Evolutionary conservation across 2,329 filamentous ascomycete species (phyloP).

Genomic region (Coniochaeta sp.): DNA sequence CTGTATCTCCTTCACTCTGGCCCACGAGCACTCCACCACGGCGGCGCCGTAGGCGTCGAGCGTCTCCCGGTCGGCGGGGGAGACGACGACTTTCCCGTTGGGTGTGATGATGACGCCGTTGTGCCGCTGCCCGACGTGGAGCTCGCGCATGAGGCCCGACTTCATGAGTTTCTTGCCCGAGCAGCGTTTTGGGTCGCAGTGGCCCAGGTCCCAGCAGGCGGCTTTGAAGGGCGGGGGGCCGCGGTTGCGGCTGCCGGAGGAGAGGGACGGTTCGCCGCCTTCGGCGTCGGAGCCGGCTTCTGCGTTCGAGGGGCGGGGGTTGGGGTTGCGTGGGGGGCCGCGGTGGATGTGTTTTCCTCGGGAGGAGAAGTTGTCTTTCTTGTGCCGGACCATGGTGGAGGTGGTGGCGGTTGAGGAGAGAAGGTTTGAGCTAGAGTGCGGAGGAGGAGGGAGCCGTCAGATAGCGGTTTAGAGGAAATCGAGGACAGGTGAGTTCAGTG

Average conservation of each 20-base stretch:
- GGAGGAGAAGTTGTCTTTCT: conserved; percentile 73
- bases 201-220: conserved; percentile 94
- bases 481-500: too few relatives aligned
- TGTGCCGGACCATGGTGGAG: conserved; percentile 77
- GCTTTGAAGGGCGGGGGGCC: conserved; percentile 64
- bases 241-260: conserved; percentile 24
- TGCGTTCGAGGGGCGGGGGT: conserved; percentile 31
- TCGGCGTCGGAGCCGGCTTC: conserved; percentile 24
- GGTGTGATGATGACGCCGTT: conserved; percentile 90
- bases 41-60: conserved; percentile 87
- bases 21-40: conserved; percentile 97
- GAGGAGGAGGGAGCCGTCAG: too few relatives aligned
- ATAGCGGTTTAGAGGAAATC: too few relatives aligned
- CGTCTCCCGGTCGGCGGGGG: conserved; percentile 72
- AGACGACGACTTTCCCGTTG: conserved; percentile 81
- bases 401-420: too few relatives aligned
- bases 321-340: conserved; percentile 48
- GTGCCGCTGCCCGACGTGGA: conserved; percentile 87
- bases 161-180: conserved; percentile 93
- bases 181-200: conserved; percentile 95
- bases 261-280: conserved; percentile 9
- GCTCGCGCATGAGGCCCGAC: conserved; percentile 85
- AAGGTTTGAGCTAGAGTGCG: too few relatives aligned
- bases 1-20: conserved; percentile 81
- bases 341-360: conserved; percentile 66